phyloP scores from a whole-genome alignment of 1,139 yeast genomes.

The Torulaspora globosa region DNA sequence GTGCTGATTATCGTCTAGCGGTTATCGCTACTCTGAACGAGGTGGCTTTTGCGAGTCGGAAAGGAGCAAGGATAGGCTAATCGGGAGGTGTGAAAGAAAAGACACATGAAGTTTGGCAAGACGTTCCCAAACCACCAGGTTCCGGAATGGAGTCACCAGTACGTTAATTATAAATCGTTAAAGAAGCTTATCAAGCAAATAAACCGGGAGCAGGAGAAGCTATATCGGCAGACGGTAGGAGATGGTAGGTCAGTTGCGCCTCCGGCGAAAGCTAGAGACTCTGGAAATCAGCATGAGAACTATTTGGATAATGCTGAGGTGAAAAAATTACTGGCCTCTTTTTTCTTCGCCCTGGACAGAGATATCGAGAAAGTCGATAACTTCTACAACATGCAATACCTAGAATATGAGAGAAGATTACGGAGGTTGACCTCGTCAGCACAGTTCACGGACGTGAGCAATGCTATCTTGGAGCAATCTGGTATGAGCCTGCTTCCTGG shows the following conservation, averaged over 20 bases:
- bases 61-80: background rate
- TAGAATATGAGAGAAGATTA: slow-evolving; percentile 71
- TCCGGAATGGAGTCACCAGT: slow-evolving; percentile 82
- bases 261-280: slow-evolving; percentile 21
- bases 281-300: slow-evolving; percentile 14
- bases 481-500: slow-evolving; percentile 7
- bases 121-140: slow-evolving; percentile 79
- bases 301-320: slow-evolving; percentile 40
- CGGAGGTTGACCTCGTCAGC: slow-evolving; percentile 43
- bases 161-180: slow-evolving; percentile 80
- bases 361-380: slow-evolving; percentile 78
- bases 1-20: background rate
- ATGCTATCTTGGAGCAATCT: slow-evolving; percentile 14
- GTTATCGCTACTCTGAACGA: background rate
- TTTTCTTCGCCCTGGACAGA: slow-evolving; percentile 75
- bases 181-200: slow-evolving; percentile 72
- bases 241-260: slow-evolving; percentile 18
- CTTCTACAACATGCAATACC: slow-evolving; percentile 67
- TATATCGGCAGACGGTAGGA: slow-evolving; percentile 24
- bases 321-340: slow-evolving; percentile 51
- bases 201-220: slow-evolving; percentile 33
- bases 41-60: background rate
- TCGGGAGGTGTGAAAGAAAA: background rate
- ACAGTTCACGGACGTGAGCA: slow-evolving; percentile 35
- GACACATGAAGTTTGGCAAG: slow-evolving; percentile 77